Evolutionary conservation across 2,329 filamentous ascomycete species (phyloP), one percentile per base, ranked within the genome.

Genomic region (Parafenestella ontariensis): DNA sequence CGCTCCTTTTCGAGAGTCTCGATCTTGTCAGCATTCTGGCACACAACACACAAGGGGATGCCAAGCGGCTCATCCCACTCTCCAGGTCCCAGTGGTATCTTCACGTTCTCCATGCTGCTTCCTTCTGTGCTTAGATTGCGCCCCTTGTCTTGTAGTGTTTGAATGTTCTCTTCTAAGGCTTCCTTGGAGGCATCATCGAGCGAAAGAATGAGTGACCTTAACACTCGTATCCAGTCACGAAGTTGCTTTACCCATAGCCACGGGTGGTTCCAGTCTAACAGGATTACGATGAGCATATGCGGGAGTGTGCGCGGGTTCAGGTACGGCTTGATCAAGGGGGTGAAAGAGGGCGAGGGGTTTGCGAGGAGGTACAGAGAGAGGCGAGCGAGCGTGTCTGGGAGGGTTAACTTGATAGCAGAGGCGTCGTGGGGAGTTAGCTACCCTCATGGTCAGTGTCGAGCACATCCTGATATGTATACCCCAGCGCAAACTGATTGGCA

Each of bases 211-310:
- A 96, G 89, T 15, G 87, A 88, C 54, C 89, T 87, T 62, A 99
- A 80, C 24, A 98, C 83, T 41, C 92, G 84, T 57, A 98, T 87
- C 95, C 95, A 99, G 72, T 90, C 89, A 70, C 91, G 86, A 52
- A 99, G 81, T 76, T 96, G 89, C 54, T 91, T 86, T 71, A 97
- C 84, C 92, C 96, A 99, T 59, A 87, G 82, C 87, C 95, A 96
- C 13, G 95, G 95, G 71, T 95, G 87, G 54, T 90, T 89, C 95
- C 95, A 99, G 79, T 97, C 93, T 39, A 99, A 83, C n/a, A 99
- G 81, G 67, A 99, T 87, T 58, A 96, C 90, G 59, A 98, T 70
- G 23, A 96, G 84, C 42, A 91, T 96, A 74, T 96, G 89, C 26
- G 91, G 88, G 71, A 96, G 89, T 6, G 91, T 89, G 75, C 91